These are phyloP conservation scores for Berberis thunbergii DNA, from an alignment of 164 flowering plant genomes.

Conservation along the genomic window DNA sequence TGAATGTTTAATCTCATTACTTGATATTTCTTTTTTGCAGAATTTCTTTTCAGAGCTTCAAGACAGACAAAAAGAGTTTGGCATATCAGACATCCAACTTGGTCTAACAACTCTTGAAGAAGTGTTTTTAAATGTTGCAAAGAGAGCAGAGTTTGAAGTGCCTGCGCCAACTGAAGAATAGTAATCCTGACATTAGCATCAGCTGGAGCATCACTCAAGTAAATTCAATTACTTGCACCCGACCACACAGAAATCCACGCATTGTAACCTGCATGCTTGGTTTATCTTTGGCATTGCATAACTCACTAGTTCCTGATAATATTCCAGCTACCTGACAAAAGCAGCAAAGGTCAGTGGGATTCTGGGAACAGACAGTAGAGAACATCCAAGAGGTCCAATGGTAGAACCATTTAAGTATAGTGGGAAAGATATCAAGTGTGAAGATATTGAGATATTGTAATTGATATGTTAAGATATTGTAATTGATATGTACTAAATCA, in stretches of 20 bases:
- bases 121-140: constrained; percentile 90
- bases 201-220: constrained; percentile 52
- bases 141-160: constrained; percentile 83
- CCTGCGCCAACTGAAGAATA: constrained; percentile 56
- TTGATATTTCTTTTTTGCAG: constrained; percentile 17
- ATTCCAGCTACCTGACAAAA: constrained; percentile 52
- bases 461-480: too few relatives aligned
- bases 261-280: background rate
- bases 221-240: constrained; percentile 8
- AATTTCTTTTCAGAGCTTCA: constrained; percentile 64
- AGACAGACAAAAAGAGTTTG: constrained; percentile 68
- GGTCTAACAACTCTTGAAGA: constrained; percentile 93
- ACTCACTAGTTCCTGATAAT: background rate
- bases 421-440: constrained; percentile 75
- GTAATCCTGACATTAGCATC: constrained; percentile 48
- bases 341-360: constrained; percentile 77
- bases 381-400: constrained; percentile 70
- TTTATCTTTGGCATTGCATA: too few relatives aligned
- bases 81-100: constrained; percentile 83
- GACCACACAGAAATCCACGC: background rate
- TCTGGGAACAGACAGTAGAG: constrained; percentile 67
- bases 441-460: too few relatives aligned
- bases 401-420: constrained; percentile 46
- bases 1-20: background rate
- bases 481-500: too few relatives aligned